Percentiles rank a stretch among this genome's conserved stretches.
These are phyloP conservation scores for Eucalyptus fibrosa DNA, from an alignment of 345 rosid genomes.

Conservation along the genomic window DNA sequence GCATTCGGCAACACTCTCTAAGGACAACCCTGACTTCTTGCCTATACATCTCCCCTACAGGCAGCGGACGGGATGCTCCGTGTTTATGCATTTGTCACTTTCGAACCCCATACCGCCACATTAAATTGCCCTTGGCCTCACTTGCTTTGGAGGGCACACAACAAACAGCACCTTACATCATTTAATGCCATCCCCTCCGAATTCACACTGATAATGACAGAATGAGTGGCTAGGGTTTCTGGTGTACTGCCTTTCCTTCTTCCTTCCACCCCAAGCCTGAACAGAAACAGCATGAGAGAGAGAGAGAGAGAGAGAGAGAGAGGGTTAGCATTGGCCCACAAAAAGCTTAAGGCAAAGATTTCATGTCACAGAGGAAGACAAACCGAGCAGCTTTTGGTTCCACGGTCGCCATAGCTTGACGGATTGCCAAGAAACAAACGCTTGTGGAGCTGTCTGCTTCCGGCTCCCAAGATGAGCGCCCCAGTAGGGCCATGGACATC, in stretches of 20 bases:
- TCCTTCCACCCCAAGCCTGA: not conserved
- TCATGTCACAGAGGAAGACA: not conserved
- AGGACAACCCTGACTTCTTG: not conserved
- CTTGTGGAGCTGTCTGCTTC: not conserved
- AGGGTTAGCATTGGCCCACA: not conserved
- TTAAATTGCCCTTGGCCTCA: not conserved
- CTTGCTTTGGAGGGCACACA: not conserved
- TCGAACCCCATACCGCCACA: not conserved
- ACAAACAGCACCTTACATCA: not conserved
- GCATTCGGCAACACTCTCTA: not conserved
- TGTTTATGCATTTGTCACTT: not conserved
- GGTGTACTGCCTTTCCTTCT: not conserved
- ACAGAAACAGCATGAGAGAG: not conserved
- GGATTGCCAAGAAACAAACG: not conserved
- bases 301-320: not conserved
- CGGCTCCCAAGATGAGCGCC: not conserved
- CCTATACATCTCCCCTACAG: not conserved
- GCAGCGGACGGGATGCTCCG: not conserved
- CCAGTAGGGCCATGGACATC: not conserved
- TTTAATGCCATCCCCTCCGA: not conserved
- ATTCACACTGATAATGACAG: not conserved
- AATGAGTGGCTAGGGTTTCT: not conserved
- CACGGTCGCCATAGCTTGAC: not conserved
- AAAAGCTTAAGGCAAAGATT: not conserved
- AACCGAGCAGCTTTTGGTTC: not conserved